Base-by-base conservation (phyloP, 129 eudicot species). In the Helichrysum umbraculigerum region DNA sequence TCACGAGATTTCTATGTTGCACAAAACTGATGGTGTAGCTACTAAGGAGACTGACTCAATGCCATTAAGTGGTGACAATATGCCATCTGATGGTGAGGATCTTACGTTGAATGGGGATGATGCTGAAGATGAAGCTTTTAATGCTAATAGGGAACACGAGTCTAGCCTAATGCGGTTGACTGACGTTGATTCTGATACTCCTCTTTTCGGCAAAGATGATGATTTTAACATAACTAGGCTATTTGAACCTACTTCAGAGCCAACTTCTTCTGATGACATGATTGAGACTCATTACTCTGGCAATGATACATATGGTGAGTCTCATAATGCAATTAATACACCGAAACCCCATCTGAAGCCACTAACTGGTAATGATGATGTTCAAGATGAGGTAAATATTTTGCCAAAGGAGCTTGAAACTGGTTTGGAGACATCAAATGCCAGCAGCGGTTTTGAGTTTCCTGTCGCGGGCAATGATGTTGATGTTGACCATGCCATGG, bases 391-490 rank as follows among this genome's bases (percentile, higher is more conserved):
- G 10, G 17, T 37, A 56, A 25, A 4, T 57, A 68, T 39, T 37
- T 19, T 35, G 59, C 44, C 44, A 17, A 57, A 5, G 25, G 81
- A 35, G 60, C 34, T 17, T 77, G 81, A 77, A 77, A 32, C 62
- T 69, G 76, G 61, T 58, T 68, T 39, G 62, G 82, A 60, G 42
- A 62, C 50, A 54, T 78, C 64, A 44, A 61, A 44, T 51, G 34
- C 60, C 19, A n/a, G 5, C 16, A 29, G 54, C 7, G 7, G 60
- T 35, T 21, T 58, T 29, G 60, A 68, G 41, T 47, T 57, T 39
- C 33, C 41, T 35, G 59, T 67, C 14, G 41, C 44, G 3, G 68
- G 59, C 52, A 37, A 67, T 20, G 59, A 17, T 41, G 21, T 54
- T 5, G 20, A 66, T 11, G 34, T 15, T 64, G 72, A 75, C n/a